A percentile compares a stretch with the other conserved stretches of the same genome.
These are phyloP conservation scores for Penicillium argentinense DNA, from an alignment of 495 filamentous ascomycete species.

Conservation along the genomic window DNA sequence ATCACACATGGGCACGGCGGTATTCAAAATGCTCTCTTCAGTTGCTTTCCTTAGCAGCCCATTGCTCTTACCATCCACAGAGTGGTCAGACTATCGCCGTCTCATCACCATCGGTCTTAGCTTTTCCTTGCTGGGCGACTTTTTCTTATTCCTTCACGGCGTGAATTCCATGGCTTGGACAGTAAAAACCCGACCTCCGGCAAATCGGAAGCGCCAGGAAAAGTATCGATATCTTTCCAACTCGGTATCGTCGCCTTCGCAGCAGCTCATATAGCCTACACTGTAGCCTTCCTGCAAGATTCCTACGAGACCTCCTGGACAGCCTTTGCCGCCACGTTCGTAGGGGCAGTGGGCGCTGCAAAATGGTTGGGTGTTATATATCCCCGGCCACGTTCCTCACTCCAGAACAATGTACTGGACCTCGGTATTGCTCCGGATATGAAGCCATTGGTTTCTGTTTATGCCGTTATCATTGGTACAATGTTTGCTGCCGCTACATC, in stretches of 20 bases:
- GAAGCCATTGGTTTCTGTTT: slow-evolving; percentile 15
- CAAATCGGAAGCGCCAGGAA: slow-evolving; percentile 4
- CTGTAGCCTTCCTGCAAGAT: slow-evolving; percentile 17
- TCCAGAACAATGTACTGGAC: slow-evolving; percentile 9
- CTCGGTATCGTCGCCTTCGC: slow-evolving; percentile 24
- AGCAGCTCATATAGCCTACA: slow-evolving; percentile 23
- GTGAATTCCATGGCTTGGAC: slow-evolving; percentile 13
- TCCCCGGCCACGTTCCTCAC: slow-evolving; percentile 9
- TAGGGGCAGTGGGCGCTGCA: slow-evolving; percentile 8
- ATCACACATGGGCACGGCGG: slow-evolving; percentile 12
- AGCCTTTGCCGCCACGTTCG: slow-evolving; percentile 9
- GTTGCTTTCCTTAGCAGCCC: slow-evolving; percentile 19
- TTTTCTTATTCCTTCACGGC: slow-evolving; percentile 17
- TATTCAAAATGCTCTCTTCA: slow-evolving; percentile 28
- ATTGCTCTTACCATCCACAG: slow-evolving; percentile 12
- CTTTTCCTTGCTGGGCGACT: slow-evolving; percentile 17
- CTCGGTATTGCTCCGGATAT: slow-evolving; percentile 14
- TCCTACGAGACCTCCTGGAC: slow-evolving; percentile 5
- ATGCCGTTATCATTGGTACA: slow-evolving; percentile 14
- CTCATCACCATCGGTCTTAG: slow-evolving; percentile 2
- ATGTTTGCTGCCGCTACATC: slow-evolving; percentile 21
- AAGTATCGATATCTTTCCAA: slow-evolving; percentile 21
- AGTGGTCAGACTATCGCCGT: slow-evolving; percentile 13
- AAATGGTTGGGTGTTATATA: slow-evolving; percentile 20
- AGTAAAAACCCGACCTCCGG: neutral